These are phyloP conservation scores for Dichomitus squalens DNA, from an alignment of 1,284 basidiomycete species.

Conservation along the genomic window DNA sequence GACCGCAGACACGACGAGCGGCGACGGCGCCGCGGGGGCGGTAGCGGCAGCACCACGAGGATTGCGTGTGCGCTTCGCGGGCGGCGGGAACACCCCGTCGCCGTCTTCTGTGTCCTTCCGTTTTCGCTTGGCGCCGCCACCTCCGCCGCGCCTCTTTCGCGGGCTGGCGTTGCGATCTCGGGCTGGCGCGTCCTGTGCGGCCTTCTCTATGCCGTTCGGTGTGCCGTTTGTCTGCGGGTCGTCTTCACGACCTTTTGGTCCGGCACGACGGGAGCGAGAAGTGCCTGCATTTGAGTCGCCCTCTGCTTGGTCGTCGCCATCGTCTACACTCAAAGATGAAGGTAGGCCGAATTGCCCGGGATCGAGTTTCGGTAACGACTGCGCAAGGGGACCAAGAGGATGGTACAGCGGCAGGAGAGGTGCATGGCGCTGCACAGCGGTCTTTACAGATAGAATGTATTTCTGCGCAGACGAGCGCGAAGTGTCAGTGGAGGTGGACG, in stretches of 20 bases:
- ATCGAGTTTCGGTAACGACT: slow-evolving; percentile 68
- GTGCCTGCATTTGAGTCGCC: slow-evolving; percentile 45
- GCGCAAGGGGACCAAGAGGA: slow-evolving; percentile 62
- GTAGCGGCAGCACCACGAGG: slow-evolving; percentile 40
- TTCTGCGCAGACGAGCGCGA: slow-evolving; percentile 4
- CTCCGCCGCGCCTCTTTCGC: slow-evolving; percentile 34
- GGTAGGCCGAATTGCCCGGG: slow-evolving; percentile 52
- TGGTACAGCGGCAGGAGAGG: slow-evolving; percentile 70
- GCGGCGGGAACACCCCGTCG: slow-evolving; percentile 70
- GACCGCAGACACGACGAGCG: slow-evolving; percentile 29
- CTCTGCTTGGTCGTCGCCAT: slow-evolving; percentile 34
- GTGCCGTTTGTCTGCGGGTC: slow-evolving; percentile 22
- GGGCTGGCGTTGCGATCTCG: slow-evolving; percentile 33
- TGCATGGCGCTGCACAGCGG: slow-evolving; percentile 31
- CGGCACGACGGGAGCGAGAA: slow-evolving; percentile 51
- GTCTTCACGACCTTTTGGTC: slow-evolving; percentile 51
- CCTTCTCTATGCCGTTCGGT: slow-evolving; percentile 11
- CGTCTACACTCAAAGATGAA: slow-evolving; percentile 36
- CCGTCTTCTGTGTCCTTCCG: slow-evolving; percentile 63
- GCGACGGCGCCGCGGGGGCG: slow-evolving; percentile 27
- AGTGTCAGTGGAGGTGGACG: slow-evolving; percentile 10
- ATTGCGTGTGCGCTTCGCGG: slow-evolving; percentile 65
- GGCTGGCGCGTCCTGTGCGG: slow-evolving; percentile 14
- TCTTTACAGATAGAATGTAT: slow-evolving; percentile 1
- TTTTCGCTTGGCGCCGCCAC: slow-evolving; percentile 53